Percentiles rank a stretch among this genome's conserved stretches.
phyloP scores from a whole-genome alignment of 1,139 yeast genomes.

The Pichia sp. region DNA sequence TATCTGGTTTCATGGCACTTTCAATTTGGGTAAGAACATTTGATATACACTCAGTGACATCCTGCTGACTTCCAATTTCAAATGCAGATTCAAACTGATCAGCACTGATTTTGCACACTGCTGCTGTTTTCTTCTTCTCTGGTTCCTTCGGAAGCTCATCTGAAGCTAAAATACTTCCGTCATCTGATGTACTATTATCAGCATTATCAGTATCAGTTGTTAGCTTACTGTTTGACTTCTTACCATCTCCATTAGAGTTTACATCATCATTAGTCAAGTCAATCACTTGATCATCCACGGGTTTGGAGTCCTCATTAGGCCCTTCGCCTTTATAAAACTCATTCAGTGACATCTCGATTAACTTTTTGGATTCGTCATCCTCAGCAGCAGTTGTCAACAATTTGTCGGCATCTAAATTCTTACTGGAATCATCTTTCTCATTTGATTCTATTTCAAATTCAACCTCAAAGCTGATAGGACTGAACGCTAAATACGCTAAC shows the following conservation, averaged over 20 bases:
- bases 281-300: background rate
- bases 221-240: background rate
- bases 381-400: background rate
- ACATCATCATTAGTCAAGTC: background rate
- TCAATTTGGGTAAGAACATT: conserved; percentile 91
- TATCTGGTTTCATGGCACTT: conserved; percentile 74
- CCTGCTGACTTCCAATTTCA: conserved; percentile 90
- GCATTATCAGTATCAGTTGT: background rate
- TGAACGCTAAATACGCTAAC: conserved; percentile 81
- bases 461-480: conserved; percentile 67
- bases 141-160: background rate
- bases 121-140: conserved; percentile 12
- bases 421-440: background rate
- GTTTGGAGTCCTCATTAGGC: background rate
- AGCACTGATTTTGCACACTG: conserved; percentile 18
- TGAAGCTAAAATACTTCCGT: background rate
- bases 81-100: conserved; percentile 33
- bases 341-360: background rate
- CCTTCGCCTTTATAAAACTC: background rate
- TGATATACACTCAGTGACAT: conserved; percentile 94
- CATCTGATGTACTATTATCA: conserved; percentile 8
- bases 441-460: conserved; percentile 40
- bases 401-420: background rate
- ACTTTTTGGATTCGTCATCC: background rate
- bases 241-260: background rate